These are phyloP conservation scores for Penicillium taxi DNA, from an alignment of 495 filamentous ascomycete genomes.

Conservation along the genomic window DNA sequence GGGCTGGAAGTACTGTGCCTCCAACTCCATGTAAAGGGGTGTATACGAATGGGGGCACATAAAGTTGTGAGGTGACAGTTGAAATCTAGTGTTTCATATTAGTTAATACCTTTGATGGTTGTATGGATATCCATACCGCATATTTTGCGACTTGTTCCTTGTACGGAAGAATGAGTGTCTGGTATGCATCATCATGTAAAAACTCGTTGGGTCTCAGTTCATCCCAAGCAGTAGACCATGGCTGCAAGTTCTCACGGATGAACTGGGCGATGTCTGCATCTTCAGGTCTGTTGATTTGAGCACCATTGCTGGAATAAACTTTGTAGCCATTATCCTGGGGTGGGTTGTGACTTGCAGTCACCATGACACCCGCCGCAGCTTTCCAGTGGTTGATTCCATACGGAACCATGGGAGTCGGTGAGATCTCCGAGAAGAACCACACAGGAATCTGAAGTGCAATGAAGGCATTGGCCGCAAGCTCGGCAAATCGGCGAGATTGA, in stretches of 20 bases:
- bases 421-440: conserved; percentile 48
- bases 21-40: conserved; percentile 68
- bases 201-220: conserved; percentile 33
- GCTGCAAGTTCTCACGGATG: conserved; percentile 51
- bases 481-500: conserved; percentile 57
- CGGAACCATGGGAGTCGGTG: conserved; percentile 62
- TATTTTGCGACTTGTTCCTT: conserved; percentile 32
- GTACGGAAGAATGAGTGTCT: conserved; percentile 37
- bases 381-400: conserved; percentile 51
- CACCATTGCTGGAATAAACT: conserved; percentile 64
- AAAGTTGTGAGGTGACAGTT: conserved; percentile 23
- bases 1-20: conserved; percentile 36
- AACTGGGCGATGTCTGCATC: conserved; percentile 53
- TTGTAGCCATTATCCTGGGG: conserved; percentile 67
- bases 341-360: conserved; percentile 67
- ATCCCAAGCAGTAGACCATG: conserved; percentile 46
- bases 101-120: background rate
- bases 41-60: conserved; percentile 48
- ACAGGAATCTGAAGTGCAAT: conserved; percentile 53
- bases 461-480: conserved; percentile 58
- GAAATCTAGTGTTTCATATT: conserved; percentile 23
- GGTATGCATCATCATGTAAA: conserved; percentile 35
- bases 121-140: conserved; percentile 21
- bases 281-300: conserved; percentile 60
- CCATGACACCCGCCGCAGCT: conserved; percentile 62